Base-by-base conservation (phyloP, 2,329 filamentous ascomycete species). In the Sarocladium oryzae region DNA sequence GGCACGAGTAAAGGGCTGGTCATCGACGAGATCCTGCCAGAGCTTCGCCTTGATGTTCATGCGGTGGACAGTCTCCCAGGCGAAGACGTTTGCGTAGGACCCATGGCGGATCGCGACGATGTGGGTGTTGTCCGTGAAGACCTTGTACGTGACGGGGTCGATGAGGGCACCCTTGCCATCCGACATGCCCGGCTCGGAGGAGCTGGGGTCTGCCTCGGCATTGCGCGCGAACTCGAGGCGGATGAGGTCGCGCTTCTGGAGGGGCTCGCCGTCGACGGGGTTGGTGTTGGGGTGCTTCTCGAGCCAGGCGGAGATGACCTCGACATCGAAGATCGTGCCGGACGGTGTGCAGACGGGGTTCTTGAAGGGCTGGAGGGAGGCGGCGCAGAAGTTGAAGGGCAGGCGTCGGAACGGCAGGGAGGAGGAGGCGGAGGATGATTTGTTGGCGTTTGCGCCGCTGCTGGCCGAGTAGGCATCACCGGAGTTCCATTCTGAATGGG, bases 1-100 rank as follows among this genome's bases (percentile, higher is more conserved):
- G 60, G 88, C 88, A 55, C 93, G 81, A 26, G 81, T 81, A 61
- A 99, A 99, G 53, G 90, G 86, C 55, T 84, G 78, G 59, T 99
- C 92, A 61, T 87, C 89, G 8, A 97, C 79, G 38, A 99, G 71
- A 69, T 99, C 93, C 57, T 77, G 80, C 93, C 93, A 99, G 73
- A 95, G 86, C 78, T 96, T 97, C 48, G 89, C 79, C 73, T 97
- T 97, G 69, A 99, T 86, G 67, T 99, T 99, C 72, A 99, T 81
- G 60, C 88, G 81, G 69, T 97, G 89, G 33, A 99, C 82, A 1
- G 95, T 99, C 62, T 99, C 95, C 81, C 86, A 96, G 1, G 91
- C 85, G 65, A 97, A 99, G 4, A 96, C 93, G 69, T 99, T 99
- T 48, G 92, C 92, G 53, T 91, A 92, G 51, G 77, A 86, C 51